Conservation (phyloP, 2,329 filamentous ascomycete genomes). For the Alternaria hordeiaustralica region DNA sequence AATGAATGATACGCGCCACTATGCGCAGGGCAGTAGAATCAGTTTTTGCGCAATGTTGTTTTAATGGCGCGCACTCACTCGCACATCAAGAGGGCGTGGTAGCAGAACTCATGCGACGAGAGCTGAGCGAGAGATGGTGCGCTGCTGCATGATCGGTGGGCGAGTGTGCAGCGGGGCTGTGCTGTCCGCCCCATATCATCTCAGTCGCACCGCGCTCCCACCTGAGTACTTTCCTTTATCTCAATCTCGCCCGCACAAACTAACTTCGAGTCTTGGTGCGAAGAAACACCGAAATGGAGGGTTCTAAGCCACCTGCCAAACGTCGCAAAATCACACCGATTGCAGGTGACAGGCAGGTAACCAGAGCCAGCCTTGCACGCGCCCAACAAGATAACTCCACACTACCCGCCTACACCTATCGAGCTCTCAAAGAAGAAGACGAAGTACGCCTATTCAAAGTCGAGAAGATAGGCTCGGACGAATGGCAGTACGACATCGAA, state of each 20-base stretch:
- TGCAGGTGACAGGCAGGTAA: neutral
- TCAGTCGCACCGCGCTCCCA: neutral
- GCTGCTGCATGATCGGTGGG: neutral
- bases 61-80: neutral
- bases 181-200: neutral
- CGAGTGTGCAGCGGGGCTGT: neutral
- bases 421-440: neutral
- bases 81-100: neutral
- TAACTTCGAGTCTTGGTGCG: neutral
- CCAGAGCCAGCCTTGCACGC: neutral
- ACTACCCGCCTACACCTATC: neutral
- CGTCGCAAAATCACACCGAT: neutral
- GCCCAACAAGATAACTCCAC: neutral
- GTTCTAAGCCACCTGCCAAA: neutral
- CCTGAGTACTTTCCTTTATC: neutral
- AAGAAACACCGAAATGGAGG: fast-evolving
- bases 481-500: neutral
- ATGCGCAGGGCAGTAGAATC: neutral
- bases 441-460: neutral
- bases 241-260: neutral
- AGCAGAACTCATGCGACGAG: neutral
- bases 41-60: neutral
- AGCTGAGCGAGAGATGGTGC: neutral
- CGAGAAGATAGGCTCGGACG: fast-evolving
- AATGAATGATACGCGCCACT: neutral